A percentile compares a stretch with the other conserved stretches of the same genome.
Conservation (phyloP, 306 rosid genomes). For the Cucumis hystrix region DNA sequence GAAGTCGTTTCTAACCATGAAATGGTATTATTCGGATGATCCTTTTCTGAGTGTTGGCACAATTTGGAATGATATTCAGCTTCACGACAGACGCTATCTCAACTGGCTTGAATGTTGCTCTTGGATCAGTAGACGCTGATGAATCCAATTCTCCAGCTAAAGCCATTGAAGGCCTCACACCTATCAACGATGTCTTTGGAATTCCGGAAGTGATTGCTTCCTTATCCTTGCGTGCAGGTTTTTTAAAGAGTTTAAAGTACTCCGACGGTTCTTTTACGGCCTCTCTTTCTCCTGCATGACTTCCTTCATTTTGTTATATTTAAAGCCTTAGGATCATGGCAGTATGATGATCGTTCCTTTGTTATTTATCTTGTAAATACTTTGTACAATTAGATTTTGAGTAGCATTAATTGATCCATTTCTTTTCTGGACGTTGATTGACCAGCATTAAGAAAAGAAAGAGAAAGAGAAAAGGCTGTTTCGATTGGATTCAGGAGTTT, state of each 20-base stretch:
- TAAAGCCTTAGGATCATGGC: not conserved
- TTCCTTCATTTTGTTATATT: not conserved
- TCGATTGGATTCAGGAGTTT: not conserved
- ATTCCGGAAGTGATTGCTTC: conserved; percentile 34
- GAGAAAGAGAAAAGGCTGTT: not conserved
- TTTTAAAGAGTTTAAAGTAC: conserved; percentile 32
- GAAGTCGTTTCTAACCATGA: not conserved
- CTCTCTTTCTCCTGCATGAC: conserved; percentile 20
- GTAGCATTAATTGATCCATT: not conserved
- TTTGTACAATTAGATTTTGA: not conserved
- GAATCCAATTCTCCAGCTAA: conserved; percentile 24
- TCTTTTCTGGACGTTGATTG: not conserved
- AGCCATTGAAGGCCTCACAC: conserved; percentile 17
- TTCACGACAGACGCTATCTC: conserved; percentile 52
- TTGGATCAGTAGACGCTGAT: conserved; percentile 38
- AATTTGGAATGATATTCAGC: conserved; percentile 26
- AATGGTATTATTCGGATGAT: not conserved
- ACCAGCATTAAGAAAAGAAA: not conserved
- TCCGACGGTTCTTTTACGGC: conserved; percentile 25
- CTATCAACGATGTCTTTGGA: conserved; percentile 34
- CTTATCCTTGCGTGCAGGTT: conserved; percentile 20
- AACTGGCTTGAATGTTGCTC: conserved; percentile 54
- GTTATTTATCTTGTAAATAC: not conserved
- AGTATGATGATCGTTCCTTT: not conserved
- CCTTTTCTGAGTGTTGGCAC: not conserved